A percentile compares a stretch with the other conserved stretches of the same genome.
phyloP scores from a whole-genome alignment of 768 basidiomycete species.

The Boletus subparvulus region DNA sequence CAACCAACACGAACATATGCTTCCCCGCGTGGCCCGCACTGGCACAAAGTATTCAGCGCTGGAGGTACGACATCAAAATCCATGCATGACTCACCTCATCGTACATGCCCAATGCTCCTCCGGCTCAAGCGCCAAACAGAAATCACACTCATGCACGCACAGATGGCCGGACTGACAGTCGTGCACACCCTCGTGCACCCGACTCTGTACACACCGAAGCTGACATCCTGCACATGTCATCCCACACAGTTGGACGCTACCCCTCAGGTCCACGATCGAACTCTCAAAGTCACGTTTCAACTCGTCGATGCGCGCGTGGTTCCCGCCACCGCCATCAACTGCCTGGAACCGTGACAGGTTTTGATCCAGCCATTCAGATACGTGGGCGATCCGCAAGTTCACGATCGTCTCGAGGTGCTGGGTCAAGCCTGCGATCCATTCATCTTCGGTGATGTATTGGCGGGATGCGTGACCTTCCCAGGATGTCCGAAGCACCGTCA shows the following conservation, averaged over 20 bases:
- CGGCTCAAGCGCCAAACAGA: conserved; percentile 32
- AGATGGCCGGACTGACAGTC: conserved; percentile 51
- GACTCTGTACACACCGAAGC: conserved; percentile 46
- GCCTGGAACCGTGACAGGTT: conserved; percentile 50
- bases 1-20: conserved; percentile 45
- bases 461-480: conserved; percentile 22
- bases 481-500: conserved; percentile 12
- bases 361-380: conserved; percentile 49
- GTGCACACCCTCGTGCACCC: conserved; percentile 47
- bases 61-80: background rate
- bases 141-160: conserved; percentile 47
- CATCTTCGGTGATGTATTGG: conserved; percentile 22
- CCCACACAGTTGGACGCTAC: conserved; percentile 49
- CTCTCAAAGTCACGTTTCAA: conserved; percentile 45
- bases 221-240: conserved; percentile 48
- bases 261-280: conserved; percentile 44
- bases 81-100: conserved; percentile 40
- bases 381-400: conserved; percentile 45
- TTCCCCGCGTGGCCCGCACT: conserved; percentile 60
- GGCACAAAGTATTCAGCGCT: background rate
- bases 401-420: conserved; percentile 40
- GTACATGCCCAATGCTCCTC: conserved; percentile 39
- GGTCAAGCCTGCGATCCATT: conserved; percentile 42
- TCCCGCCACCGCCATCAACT: background rate
- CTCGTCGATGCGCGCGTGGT: conserved; percentile 44